Evolutionary conservation across 2,329 filamentous ascomycete genomes (phyloP).

Genomic region (Diaporthe longicolla): DNA sequence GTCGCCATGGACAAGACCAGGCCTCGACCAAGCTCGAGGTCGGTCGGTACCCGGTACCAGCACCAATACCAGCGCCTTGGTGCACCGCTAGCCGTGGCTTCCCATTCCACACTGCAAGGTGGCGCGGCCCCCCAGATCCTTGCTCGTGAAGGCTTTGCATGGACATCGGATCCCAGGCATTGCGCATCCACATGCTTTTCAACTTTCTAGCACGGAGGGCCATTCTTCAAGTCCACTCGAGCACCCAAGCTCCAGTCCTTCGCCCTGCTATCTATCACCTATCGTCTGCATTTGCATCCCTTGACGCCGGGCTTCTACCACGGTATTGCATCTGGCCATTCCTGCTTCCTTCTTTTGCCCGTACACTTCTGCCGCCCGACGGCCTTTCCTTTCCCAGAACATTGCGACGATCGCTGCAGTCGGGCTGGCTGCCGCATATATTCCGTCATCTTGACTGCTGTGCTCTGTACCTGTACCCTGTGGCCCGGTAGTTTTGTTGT

Average conservation of each 20-base stretch:
- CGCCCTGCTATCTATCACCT: constrained; percentile 18
- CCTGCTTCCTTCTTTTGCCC: constrained; percentile 24
- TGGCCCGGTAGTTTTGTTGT: constrained; percentile 6
- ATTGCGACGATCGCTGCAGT: constrained; percentile 21
- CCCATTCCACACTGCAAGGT: constrained; percentile 1
- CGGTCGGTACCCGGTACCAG: not conserved
- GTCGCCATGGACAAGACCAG: constrained; percentile 20
- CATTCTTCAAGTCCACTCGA: constrained; percentile 12
- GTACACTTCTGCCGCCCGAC: constrained; percentile 3
- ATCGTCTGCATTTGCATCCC: constrained; percentile 3
- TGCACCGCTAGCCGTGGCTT: constrained; percentile 13
- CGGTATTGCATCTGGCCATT: constrained; percentile 8
- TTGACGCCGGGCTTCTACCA: not conserved
- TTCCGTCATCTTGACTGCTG: constrained; percentile 28
- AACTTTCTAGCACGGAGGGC: constrained; percentile 25
- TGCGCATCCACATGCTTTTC: constrained; percentile 40
- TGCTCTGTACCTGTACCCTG: not conserved
- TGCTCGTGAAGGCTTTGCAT: constrained; percentile 36
- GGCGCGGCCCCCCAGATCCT: constrained; percentile 32
- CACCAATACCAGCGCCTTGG: not conserved
- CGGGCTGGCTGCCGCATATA: constrained; percentile 17
- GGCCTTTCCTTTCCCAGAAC: not conserved
- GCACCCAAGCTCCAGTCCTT: constrained; percentile 7
- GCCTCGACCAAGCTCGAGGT: constrained; percentile 3
- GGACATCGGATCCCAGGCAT: constrained; percentile 32